Percentiles rank a stretch among this genome's conserved stretches.
phyloP scores from a whole-genome alignment of 345 rosid species.

The Populus euphratica region DNA sequence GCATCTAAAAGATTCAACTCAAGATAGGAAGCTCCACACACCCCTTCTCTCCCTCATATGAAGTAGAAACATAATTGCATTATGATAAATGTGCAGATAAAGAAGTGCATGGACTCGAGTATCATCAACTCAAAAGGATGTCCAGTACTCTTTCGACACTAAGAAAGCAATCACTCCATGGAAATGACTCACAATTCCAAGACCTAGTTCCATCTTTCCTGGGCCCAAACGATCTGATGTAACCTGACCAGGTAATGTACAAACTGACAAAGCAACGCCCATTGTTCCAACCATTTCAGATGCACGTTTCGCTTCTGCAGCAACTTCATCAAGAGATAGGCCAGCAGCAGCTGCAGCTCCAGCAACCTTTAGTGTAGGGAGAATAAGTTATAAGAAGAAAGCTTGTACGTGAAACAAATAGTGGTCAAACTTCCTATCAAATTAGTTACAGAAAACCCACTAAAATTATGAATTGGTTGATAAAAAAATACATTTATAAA shows the following conservation, averaged over 20 bases:
- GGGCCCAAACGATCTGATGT: constrained; percentile 83
- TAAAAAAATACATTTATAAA: neutral
- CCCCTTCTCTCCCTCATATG: neutral
- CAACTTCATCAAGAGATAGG: constrained; percentile 68
- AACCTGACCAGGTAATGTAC: constrained; percentile 86
- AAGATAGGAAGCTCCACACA: neutral
- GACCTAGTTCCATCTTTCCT: constrained; percentile 95
- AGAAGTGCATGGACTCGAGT: neutral
- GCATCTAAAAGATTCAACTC: neutral
- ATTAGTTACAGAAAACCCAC: neutral
- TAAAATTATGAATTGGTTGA: neutral
- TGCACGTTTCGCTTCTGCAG: constrained; percentile 74
- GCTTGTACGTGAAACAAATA: neutral
- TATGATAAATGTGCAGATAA: neutral
- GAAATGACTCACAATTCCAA: constrained; percentile 79
- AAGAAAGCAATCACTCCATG: neutral
- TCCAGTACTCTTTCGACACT: constrained; percentile 1
- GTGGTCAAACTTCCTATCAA: neutral
- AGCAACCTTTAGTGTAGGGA: constrained; percentile 56
- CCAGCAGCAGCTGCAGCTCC: constrained; percentile 96
- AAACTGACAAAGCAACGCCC: constrained; percentile 91
- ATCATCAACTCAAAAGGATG: neutral
- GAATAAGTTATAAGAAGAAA: constrained; percentile 7
- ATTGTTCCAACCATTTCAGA: constrained; percentile 87
- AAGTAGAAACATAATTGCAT: neutral